Conservation (phyloP, 139 green algal species). For the Mychonastes homosphaera region DNA sequence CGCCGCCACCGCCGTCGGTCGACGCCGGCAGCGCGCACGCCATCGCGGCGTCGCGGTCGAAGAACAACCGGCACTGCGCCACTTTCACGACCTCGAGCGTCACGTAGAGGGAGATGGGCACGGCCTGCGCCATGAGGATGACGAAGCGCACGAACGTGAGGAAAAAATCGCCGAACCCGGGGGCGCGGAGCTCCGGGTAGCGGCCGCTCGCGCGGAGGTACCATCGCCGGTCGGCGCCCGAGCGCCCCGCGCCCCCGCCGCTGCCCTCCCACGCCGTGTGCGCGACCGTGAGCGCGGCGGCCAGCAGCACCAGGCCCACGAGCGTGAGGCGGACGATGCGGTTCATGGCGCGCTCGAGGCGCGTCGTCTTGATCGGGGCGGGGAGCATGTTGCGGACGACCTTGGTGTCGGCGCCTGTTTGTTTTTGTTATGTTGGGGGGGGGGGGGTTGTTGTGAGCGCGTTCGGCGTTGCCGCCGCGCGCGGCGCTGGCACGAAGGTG, state of each 20-base stretch:
- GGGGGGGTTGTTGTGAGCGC: too few relatives aligned
- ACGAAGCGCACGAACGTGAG: slow-evolving; percentile 41
- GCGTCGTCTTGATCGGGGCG: slow-evolving; percentile 55
- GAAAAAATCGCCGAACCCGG: too few relatives aligned
- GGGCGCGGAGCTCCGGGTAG: too few relatives aligned
- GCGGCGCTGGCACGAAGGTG: too few relatives aligned
- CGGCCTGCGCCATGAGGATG: slow-evolving; percentile 59
- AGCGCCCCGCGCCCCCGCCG: slow-evolving; percentile 2
- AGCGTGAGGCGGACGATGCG: slow-evolving; percentile 33
- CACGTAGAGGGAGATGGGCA: slow-evolving; percentile 78
- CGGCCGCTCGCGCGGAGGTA: too few relatives aligned
- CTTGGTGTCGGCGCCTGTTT: slow-evolving; percentile 57
- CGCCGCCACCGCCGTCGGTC: too few relatives aligned
- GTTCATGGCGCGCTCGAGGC: slow-evolving; percentile 63
- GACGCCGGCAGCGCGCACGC: too few relatives aligned
- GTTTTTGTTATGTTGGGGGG: too few relatives aligned
- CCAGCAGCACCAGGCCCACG: slow-evolving; percentile 1
- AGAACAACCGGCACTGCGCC: slow-evolving; percentile 23
- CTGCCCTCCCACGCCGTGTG: slow-evolving; percentile 24
- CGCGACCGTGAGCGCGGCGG: slow-evolving; percentile 19
- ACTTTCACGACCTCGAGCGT: slow-evolving; percentile 72
- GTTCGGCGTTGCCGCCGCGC: too few relatives aligned
- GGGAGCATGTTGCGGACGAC: slow-evolving; percentile 45
- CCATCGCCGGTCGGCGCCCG: too few relatives aligned
- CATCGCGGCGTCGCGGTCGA: too few relatives aligned